Base-by-base conservation (phyloP, 2,329 filamentous ascomycete species). In the Dendryphion nanum region DNA sequence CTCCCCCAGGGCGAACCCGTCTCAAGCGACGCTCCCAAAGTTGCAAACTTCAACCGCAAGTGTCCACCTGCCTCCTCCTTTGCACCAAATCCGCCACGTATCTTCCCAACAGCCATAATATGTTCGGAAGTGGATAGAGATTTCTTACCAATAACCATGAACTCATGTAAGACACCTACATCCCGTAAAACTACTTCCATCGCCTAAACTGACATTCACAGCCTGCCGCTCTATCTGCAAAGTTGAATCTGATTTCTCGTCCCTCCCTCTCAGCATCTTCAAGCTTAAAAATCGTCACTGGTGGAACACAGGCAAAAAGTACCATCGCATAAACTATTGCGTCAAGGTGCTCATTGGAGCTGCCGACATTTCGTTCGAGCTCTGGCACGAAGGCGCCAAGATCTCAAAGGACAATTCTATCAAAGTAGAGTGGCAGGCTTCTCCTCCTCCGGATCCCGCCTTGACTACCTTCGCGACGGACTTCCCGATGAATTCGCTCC, bases 261-360 rank as follows among this genome's bases (percentile, higher is more conserved):
- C 40, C 6, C 53, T 55, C 1, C 53, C 62, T 32, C 55, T 63
- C 38, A 55, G 44, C 26, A 58, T 53, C 18, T 67, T 67, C 36
- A 53, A 55, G 15, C 54, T 61, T 38, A 63, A 61, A 40, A 66
- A 67, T 38, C 57, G 52, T 34, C 53, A 51, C 17, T 66, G 64
- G 42, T 67, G 64, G 64, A 57, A 50, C 1, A 32, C 57, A 5
- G 57, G 58, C 19, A 55, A 57, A 35, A 57, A 59, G 38, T 63
- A 65, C 38, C 44, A 58, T 33, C 51, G 54, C 30, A 59, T 68
- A 10, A 56, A 64, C 23, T 68, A 63, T 36, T 43, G 61, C 10
- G 51, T 69, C 2, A 51, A 57, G n/a, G 64, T 68, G 10, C 42
- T 65, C 28, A 59, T 68, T 17, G 66, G 64, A 1, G 63, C 65